Percentiles rank a stretch among this genome's conserved stretches.
These are phyloP conservation scores for Aspergillus sp. DNA, from an alignment of 2,329 filamentous ascomycete genomes.

Conservation along the genomic window DNA sequence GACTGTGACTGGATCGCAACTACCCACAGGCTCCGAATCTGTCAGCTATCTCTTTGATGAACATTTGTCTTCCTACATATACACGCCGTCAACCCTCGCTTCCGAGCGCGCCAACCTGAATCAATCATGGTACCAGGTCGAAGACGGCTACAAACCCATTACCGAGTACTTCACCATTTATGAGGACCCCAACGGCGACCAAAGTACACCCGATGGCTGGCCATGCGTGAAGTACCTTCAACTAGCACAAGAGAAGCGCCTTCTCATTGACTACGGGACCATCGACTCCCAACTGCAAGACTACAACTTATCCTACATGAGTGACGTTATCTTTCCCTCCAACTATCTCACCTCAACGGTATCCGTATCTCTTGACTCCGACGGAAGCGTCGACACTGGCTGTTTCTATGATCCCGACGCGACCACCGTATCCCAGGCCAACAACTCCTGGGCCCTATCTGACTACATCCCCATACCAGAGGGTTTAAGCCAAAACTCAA, in stretches of 20 bases:
- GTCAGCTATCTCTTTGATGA: slow-evolving; percentile 52
- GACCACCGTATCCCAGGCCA: slow-evolving; percentile 45
- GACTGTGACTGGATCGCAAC: slow-evolving; percentile 39
- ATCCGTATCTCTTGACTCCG: slow-evolving; percentile 35
- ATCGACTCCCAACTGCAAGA: slow-evolving; percentile 59
- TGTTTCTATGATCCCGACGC: slow-evolving; percentile 56
- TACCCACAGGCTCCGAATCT: slow-evolving; percentile 50
- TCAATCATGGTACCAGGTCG: slow-evolving; percentile 57
- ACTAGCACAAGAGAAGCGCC: slow-evolving; percentile 54
- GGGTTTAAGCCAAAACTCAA: slow-evolving; percentile 26
- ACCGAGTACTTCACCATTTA: slow-evolving; percentile 55
- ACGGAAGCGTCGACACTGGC: slow-evolving; percentile 50
- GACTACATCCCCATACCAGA: slow-evolving; percentile 31
- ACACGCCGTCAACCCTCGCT: slow-evolving; percentile 54
- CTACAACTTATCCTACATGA: slow-evolving; percentile 59
- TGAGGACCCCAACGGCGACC: slow-evolving; percentile 35
- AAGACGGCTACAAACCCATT: slow-evolving; percentile 48
- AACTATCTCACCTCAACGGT: slow-evolving; percentile 46
- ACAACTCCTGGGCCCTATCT: slow-evolving; percentile 57
- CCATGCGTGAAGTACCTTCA: slow-evolving; percentile 63
- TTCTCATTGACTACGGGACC: slow-evolving; percentile 58
- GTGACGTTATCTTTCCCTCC: slow-evolving; percentile 53
- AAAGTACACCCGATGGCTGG: slow-evolving; percentile 62
- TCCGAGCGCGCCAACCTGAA: slow-evolving; percentile 60
- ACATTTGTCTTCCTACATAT: slow-evolving; percentile 55